These are phyloP conservation scores for Malassezia pachydermatis DNA, from an alignment of 1,284 basidiomycete species.

Conservation along the genomic window DNA sequence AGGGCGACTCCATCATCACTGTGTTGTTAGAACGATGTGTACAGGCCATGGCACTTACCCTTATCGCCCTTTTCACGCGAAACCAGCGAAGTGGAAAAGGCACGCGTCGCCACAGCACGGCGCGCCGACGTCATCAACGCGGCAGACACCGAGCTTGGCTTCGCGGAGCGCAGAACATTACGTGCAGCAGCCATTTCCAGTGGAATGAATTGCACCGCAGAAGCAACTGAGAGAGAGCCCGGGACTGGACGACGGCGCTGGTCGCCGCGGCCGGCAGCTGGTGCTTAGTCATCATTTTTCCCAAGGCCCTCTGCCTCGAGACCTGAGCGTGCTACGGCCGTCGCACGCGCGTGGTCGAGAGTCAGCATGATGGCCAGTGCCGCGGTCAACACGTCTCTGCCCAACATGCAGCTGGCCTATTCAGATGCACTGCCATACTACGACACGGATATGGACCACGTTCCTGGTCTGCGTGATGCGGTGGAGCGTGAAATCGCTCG, in stretches of 20 bases:
- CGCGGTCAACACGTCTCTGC: too few species aligned
- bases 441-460: slow-evolving; percentile 76
- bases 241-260: slow-evolving; percentile 1
- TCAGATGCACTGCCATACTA: slow-evolving; percentile 81
- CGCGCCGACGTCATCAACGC: slow-evolving; percentile 2
- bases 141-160: slow-evolving; percentile 1
- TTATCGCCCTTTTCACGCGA: slow-evolving; percentile 30
- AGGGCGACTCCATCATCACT: slow-evolving; percentile 40
- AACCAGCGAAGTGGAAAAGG: slow-evolving; percentile 2
- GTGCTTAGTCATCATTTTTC: slow-evolving; percentile 1
- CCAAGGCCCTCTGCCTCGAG: not conserved
- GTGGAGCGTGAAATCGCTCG: slow-evolving; percentile 64
- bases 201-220: slow-evolving; percentile 1
- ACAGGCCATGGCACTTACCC: slow-evolving; percentile 11
- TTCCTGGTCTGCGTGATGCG: slow-evolving; percentile 61
- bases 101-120: slow-evolving; percentile 8
- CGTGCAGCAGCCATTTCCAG: slow-evolving; percentile 20
- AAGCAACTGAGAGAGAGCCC: slow-evolving; percentile 2
- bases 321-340: too few species aligned
- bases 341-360: too few species aligned
- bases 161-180: slow-evolving; percentile 8
- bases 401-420: slow-evolving; percentile 16
- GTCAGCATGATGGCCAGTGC: too few species aligned
- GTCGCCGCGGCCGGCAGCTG: not conserved
- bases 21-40: too few species aligned